phyloP scores from a whole-genome alignment of 169 alveolate genomes.

The Plasmodium falciparum region DNA sequence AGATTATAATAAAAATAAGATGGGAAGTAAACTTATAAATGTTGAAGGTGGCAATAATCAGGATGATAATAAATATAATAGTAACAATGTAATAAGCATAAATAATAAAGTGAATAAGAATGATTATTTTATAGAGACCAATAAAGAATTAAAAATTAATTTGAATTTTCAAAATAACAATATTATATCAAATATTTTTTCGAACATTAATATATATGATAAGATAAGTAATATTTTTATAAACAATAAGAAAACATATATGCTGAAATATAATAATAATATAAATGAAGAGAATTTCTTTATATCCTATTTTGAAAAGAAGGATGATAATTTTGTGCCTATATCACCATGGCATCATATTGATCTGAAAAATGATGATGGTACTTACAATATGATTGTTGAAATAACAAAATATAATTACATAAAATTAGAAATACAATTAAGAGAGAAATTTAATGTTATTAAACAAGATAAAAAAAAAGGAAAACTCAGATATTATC shows the following conservation, averaged over 20 bases:
- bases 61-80: not conserved
- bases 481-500: conserved; percentile 62
- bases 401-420: conserved; percentile 68
- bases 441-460: conserved; percentile 54
- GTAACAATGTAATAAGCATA: no score
- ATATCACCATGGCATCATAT: conserved; percentile 74
- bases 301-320: conserved; percentile 45
- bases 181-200: conserved; percentile 61
- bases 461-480: conserved; percentile 70
- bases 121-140: conserved; percentile 47
- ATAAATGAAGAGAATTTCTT: conserved; percentile 38
- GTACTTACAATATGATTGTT: conserved; percentile 61
- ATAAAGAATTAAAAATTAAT: conserved; percentile 51
- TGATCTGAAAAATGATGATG: conserved; percentile 51
- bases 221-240: conserved; percentile 29
- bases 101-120: conserved; percentile 3
- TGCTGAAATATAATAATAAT: conserved; percentile 54
- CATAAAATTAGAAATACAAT: conserved; percentile 52
- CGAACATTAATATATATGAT: conserved; percentile 51
- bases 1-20: conserved; percentile 4
- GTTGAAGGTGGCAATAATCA: not conserved
- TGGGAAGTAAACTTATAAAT: conserved; percentile 10
- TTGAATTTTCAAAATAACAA: conserved; percentile 61
- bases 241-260: conserved; percentile 32
- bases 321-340: conserved; percentile 23